Evolutionary conservation across 2,329 filamentous ascomycete species (phyloP).

Genomic region (Xylaria sp.): DNA sequence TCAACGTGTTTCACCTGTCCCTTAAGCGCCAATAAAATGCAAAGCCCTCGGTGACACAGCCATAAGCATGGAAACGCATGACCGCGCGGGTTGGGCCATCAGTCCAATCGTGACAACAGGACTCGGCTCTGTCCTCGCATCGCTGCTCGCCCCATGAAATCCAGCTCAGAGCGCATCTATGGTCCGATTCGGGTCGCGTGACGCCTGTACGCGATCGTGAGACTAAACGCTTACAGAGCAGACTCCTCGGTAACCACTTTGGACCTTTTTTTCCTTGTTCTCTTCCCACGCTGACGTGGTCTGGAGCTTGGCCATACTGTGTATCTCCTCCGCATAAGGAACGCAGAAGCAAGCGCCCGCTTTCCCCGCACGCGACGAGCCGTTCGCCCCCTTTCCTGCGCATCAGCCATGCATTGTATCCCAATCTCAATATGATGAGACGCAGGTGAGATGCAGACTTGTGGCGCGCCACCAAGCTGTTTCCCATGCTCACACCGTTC

Average conservation of each 20-base stretch:
- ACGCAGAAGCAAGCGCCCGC: conserved; percentile 16
- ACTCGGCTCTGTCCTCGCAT: neutral
- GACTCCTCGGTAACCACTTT: neutral
- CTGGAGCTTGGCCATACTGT: neutral
- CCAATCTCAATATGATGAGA: neutral
- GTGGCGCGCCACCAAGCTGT: neutral
- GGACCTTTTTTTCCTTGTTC: neutral
- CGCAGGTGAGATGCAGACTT: neutral
- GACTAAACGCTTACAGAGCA: neutral
- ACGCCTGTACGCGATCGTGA: neutral
- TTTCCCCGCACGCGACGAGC: conserved; percentile 15
- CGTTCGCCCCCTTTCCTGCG: conserved; percentile 3
- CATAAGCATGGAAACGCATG: neutral
- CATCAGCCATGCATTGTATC: neutral
- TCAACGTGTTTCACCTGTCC: neutral
- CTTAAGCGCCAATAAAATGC: neutral
- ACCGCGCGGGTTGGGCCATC: neutral
- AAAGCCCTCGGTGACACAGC: neutral
- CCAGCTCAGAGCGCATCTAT: neutral
- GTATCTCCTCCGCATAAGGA: conserved; percentile 11
- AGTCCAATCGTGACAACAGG: neutral
- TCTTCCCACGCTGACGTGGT: conserved; percentile 15
- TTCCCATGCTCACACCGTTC: neutral
- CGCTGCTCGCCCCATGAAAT: neutral
- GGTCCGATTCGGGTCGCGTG: neutral